Conservation (phyloP, 176 grass and related monocot genomes). For the Ensete glaucum region DNA sequence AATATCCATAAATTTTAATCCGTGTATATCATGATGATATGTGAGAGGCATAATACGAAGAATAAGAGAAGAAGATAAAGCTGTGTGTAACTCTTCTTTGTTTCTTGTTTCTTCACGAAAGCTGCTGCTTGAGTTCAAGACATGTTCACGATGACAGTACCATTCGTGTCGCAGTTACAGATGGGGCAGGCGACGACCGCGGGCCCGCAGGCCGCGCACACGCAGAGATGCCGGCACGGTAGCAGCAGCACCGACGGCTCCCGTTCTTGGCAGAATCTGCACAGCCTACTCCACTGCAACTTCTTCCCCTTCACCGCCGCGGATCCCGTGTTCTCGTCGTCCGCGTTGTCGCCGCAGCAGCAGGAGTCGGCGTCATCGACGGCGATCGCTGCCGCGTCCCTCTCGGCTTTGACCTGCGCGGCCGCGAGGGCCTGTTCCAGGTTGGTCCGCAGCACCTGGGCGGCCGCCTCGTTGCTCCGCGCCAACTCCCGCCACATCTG, state of each 20-base stretch:
- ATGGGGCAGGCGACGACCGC: constrained; percentile 35
- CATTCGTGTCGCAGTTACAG: constrained; percentile 49
- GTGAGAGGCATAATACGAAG: too few relatives aligned
- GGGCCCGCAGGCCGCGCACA: constrained; percentile 47
- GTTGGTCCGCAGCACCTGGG: constrained; percentile 38
- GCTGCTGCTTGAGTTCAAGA: constrained; percentile 11
- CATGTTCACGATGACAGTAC: constrained; percentile 57
- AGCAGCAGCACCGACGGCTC: constrained; percentile 45
- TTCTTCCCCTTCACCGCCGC: not conserved
- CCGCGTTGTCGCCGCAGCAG: constrained; percentile 36
- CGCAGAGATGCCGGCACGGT: constrained; percentile 68
- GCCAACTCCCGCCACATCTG: constrained; percentile 61
- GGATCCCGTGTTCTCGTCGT: not conserved
- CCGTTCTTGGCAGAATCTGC: constrained; percentile 33
- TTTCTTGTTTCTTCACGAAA: too few relatives aligned
- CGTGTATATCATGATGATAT: too few relatives aligned
- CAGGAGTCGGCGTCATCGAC: constrained; percentile 51
- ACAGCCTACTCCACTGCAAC: not conserved
- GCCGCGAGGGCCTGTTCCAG: constrained; percentile 37
- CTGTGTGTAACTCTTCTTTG: too few relatives aligned
- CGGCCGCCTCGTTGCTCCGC: constrained; percentile 40
- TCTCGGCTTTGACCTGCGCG: constrained; percentile 9
- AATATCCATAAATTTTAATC: too few relatives aligned
- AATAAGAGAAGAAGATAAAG: too few relatives aligned
- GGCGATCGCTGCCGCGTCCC: not conserved